Evolutionary conservation across 2,329 filamentous ascomycete genomes (phyloP).

Genomic region (Monilinia fructigena): DNA sequence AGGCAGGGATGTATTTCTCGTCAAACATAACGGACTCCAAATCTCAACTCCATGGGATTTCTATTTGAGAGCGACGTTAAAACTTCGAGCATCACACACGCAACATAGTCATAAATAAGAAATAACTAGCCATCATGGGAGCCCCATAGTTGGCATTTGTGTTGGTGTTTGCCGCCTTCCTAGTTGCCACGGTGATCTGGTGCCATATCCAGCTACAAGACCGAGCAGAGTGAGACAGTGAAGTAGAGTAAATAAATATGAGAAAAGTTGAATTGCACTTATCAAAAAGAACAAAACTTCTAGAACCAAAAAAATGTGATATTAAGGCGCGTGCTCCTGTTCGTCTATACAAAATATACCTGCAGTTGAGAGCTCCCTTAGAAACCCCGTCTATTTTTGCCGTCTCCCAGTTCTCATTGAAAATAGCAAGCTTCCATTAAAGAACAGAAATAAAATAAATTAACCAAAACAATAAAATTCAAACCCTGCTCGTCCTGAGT

Average conservation of each 20-base stretch:
- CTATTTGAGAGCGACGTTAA: neutral
- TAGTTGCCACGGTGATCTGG: neutral
- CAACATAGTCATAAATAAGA: neutral
- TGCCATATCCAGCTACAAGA: neutral
- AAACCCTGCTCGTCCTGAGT: neutral
- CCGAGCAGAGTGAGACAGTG: neutral
- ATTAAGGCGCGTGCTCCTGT: neutral
- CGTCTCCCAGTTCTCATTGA: neutral
- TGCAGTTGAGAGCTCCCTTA: neutral
- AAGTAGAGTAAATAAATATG: neutral
- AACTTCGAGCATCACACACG: neutral
- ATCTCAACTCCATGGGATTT: neutral
- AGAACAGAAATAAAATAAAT: neutral
- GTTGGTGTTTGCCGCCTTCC: neutral
- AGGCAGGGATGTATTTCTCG: neutral
- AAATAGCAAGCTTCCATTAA: neutral
- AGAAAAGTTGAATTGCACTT: neutral
- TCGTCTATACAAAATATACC: neutral
- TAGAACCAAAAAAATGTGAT: neutral
- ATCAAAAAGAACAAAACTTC: neutral
- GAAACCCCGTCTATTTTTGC: neutral
- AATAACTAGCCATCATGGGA: neutral
- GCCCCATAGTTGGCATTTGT: no score
- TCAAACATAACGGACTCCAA: neutral
- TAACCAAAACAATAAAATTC: neutral